Conservation (phyloP, 2,329 filamentous ascomycete species). For the Fusarium citri region DNA sequence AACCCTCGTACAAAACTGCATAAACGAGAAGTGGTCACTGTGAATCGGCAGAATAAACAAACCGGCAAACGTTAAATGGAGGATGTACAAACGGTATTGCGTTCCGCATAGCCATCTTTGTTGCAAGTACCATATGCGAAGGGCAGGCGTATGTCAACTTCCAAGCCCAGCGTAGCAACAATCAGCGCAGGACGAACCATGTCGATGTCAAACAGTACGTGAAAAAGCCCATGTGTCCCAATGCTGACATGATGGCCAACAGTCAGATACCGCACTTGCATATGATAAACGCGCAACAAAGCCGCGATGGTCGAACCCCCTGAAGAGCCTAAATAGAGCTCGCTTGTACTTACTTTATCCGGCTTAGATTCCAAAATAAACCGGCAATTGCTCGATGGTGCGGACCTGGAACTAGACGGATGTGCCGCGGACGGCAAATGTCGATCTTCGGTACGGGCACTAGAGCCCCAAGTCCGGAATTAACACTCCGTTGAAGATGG, state of each 20-base stretch:
- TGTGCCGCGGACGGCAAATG: conserved; percentile 46
- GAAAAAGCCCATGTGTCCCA: conserved; percentile 32
- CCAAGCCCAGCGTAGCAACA: conserved; percentile 18
- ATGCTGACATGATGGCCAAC: conserved; percentile 40
- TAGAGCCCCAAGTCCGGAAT: conserved; percentile 38
- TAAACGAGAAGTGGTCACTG: not conserved
- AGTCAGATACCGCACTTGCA: conserved; percentile 7
- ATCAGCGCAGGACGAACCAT: not conserved
- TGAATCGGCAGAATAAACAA: conserved; percentile 30
- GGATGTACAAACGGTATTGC: conserved; percentile 39
- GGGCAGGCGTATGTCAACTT: conserved; percentile 4
- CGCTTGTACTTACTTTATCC: conserved; percentile 27
- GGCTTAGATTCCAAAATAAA: conserved; percentile 20
- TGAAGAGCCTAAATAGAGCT: conserved; percentile 29
- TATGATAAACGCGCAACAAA: conserved; percentile 26
- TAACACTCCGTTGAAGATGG: conserved; percentile 31
- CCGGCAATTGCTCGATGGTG: conserved; percentile 42
- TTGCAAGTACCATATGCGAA: conserved; percentile 7
- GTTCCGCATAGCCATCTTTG: conserved; percentile 31
- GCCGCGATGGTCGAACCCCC: conserved; percentile 11
- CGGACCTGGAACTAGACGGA: conserved; percentile 39
- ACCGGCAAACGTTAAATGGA: conserved; percentile 16
- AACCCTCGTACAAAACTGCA: conserved; percentile 26
- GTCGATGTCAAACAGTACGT: conserved; percentile 14
- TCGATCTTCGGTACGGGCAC: conserved; percentile 43